Base-by-base conservation (phyloP, 1,284 basidiomycete species). In the Paramarasmius palmivorus region DNA sequence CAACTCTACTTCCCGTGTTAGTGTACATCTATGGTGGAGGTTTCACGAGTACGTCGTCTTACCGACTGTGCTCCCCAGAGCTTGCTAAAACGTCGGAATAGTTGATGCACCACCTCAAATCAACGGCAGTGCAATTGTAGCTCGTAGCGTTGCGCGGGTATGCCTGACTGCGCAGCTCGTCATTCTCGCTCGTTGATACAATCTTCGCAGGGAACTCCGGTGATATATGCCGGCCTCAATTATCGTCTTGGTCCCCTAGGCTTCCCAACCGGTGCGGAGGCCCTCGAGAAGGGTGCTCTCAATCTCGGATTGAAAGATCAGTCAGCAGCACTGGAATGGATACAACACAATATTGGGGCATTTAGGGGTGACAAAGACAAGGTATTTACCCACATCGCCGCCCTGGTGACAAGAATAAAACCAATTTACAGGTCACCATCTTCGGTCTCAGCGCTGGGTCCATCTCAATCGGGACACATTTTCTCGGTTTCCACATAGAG, bases 361-460 rank as follows among this genome's bases (percentile, higher is more conserved):
- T 74, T 76, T 57, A 73, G 73, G 1, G 75, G 75, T 4, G 73
- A 77, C 57, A 64, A 63, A 14, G 50, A 42, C 26, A 69, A 71
- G 61, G 70, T 66, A 29, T 19, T 35, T 12, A 22, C 25, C 34
- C 17, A 32, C 29, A 6, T 32, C 12, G 26, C 5, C 25, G 14
- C 5, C 36, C 32, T 22, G 17, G 14, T 25, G 3, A 23, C 12
- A 19, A 10, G n/a, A n/a, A 9, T 29, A 22, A 25, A 7, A 15
- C 22, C 12, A n/a, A 5, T 34, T 23, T 23, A 15, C 6, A 78
- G 73, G 76, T 83, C 23, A 83, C 80, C 0, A 62, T 79, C 2
- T 77, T 79, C 55, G 82, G 81, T 2, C 68, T 81, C 59, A 81
- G 79, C 57, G 80, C 81, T 5, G 81, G 81, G 2, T 64, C 78